These are phyloP conservation scores for Cryoendolithus antarcticus DNA, from an alignment of 2,329 filamentous ascomycete genomes.

Conservation along the genomic window DNA sequence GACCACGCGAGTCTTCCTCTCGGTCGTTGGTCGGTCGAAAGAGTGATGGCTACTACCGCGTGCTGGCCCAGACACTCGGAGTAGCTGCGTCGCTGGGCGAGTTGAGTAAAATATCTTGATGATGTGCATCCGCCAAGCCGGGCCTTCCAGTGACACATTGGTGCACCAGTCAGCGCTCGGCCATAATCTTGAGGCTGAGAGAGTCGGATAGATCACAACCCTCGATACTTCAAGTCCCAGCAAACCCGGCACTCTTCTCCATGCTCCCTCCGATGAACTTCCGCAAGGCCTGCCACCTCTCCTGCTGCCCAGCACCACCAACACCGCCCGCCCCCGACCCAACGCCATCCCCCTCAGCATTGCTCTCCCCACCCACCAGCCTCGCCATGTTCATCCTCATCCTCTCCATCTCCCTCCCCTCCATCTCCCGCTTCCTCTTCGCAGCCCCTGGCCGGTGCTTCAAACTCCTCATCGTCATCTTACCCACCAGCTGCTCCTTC, in stretches of 20 bases:
- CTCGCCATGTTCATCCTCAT: constrained; percentile 76
- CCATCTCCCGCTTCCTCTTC: constrained; percentile 70
- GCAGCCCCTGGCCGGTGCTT: constrained; percentile 65
- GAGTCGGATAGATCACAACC: no score
- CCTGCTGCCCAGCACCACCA: constrained; percentile 32
- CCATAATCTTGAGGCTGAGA: no score
- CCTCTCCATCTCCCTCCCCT: constrained; percentile 67
- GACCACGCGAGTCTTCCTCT: no score
- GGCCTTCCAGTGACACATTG: no score
- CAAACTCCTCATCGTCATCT: constrained; percentile 62
- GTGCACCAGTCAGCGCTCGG: no score
- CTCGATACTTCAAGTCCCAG: constrained; percentile 7
- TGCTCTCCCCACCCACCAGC: constrained; percentile 33
- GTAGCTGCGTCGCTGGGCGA: no score
- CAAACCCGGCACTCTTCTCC: constrained; percentile 74
- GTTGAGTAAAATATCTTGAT: constrained; percentile 18
- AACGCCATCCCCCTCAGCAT: constrained; percentile 3
- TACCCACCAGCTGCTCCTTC: constrained; percentile 36
- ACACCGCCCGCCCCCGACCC: constrained; percentile 10
- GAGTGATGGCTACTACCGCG: no score
- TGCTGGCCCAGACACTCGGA: no score
- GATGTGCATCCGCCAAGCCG: no score
- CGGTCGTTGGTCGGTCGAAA: no score
- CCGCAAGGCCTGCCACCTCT: constrained; percentile 69
- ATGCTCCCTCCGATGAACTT: constrained; percentile 77